Evolutionary conservation across 129 eudicot species (phyloP).

Genomic region (Sambucus nigra): DNA sequence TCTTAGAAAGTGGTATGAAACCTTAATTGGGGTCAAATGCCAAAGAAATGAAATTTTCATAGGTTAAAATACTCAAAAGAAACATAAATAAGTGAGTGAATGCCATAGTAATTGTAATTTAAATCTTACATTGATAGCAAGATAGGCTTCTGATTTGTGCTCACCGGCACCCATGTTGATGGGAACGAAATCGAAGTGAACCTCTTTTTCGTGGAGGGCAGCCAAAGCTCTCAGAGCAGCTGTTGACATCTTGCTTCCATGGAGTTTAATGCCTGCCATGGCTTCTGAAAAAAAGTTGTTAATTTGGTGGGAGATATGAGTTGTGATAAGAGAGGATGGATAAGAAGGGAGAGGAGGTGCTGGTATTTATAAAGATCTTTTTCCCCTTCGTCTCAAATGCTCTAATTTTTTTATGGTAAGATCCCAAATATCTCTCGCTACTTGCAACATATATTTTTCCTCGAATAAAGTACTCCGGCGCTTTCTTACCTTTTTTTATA

Average conservation of each 20-base stretch:
- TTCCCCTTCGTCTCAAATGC: no score
- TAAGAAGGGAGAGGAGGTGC: not conserved
- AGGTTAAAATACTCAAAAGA: no score
- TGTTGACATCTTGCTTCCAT: constrained; percentile 28
- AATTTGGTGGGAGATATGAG: not conserved
- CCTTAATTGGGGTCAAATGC: no score
- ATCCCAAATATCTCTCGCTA: no score
- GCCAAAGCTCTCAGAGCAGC: constrained; percentile 30
- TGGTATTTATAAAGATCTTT: not conserved
- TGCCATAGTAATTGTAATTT: no score
- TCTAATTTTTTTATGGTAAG: no score
- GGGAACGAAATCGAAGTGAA: constrained; percentile 33
- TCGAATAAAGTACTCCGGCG: no score
- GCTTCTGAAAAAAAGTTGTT: not conserved
- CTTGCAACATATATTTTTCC: no score
- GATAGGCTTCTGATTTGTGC: constrained; percentile 41
- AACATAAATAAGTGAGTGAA: no score
- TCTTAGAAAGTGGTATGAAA: no score
- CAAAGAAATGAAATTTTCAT: no score
- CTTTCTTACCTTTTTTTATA: no score
- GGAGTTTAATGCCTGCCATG: constrained; percentile 36
- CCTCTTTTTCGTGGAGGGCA: constrained; percentile 33
- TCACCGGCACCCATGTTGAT: constrained; percentile 26
- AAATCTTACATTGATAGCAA: constrained; percentile 53
- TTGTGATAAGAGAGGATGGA: not conserved